Percentiles rank a stretch among this genome's conserved stretches.
Conservation (phyloP, 2,329 filamentous ascomycete genomes). For the Malbranchea cinnamomea region DNA sequence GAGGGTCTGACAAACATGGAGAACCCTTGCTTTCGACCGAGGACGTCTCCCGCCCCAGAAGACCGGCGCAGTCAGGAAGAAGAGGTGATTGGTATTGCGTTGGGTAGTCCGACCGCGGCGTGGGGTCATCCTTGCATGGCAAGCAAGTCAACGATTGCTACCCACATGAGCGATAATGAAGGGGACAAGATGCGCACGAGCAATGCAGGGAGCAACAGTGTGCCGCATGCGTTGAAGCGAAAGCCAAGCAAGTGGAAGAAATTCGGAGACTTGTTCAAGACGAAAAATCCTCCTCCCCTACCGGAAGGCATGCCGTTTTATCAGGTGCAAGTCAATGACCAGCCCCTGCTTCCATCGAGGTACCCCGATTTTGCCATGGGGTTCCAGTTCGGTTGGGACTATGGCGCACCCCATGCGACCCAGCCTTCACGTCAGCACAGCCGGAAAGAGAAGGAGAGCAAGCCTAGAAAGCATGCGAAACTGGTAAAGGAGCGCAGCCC, state of each 20-base stretch:
- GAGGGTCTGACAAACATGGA: too few species aligned
- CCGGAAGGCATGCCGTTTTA: constrained; percentile 18
- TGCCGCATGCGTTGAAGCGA: constrained; percentile 15
- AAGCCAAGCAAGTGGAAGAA: constrained; percentile 34
- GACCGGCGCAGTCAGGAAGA: too few species aligned
- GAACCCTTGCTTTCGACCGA: not conserved
- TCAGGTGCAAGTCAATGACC: constrained; percentile 14
- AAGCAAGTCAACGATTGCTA: too few species aligned
- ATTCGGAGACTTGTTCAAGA: constrained; percentile 29
- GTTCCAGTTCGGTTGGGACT: too few species aligned
- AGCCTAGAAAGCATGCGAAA: constrained; percentile 3
- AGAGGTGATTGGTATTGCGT: constrained; percentile 54
- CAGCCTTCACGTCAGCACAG: too few species aligned
- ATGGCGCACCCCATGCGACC: too few species aligned
- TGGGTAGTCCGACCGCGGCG: constrained; percentile 50
- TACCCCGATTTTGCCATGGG: too few species aligned
- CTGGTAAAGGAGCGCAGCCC: constrained; percentile 2
- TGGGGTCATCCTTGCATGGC: too few species aligned
- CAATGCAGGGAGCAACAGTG: not conserved
- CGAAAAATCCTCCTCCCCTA: constrained; percentile 14
- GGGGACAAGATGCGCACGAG: constrained; percentile 17
- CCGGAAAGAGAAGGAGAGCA: constrained; percentile 3
- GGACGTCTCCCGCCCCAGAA: constrained; percentile 5
- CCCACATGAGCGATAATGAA: too few species aligned
- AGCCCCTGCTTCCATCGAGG: constrained; percentile 8